phyloP scores from a whole-genome alignment of 352 stramenopile species.

The Blastocystis sp. region DNA sequence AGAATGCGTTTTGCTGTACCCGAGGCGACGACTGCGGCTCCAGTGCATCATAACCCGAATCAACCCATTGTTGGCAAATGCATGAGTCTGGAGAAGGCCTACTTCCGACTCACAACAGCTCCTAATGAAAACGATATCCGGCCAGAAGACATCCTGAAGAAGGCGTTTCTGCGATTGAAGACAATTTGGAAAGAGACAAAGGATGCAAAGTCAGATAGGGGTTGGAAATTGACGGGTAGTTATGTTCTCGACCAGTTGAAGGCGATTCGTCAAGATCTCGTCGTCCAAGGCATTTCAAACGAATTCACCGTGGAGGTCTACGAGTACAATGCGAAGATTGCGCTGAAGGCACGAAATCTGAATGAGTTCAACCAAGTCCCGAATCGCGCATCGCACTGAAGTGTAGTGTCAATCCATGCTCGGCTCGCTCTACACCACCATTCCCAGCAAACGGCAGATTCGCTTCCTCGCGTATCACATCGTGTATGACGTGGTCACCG shows the following conservation, averaged over 20 bases:
- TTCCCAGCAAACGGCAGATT: not conserved
- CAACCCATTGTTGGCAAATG: constrained; percentile 41
- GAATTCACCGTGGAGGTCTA: constrained; percentile 93
- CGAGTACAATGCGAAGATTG: constrained; percentile 91
- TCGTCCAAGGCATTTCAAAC: constrained; percentile 92
- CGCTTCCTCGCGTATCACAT: constrained; percentile 45
- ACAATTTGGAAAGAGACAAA: constrained; percentile 14
- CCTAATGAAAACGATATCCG: constrained; percentile 8
- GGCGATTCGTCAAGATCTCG: constrained; percentile 96
- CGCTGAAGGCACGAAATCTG: constrained; percentile 79
- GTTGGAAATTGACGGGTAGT: constrained; percentile 75
- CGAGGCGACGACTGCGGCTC: not conserved
- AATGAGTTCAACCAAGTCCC: constrained; percentile 66
- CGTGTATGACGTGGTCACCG: constrained; percentile 33
- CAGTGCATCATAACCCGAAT: not conserved
- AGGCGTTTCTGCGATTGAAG: constrained; percentile 39
- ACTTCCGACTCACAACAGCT: constrained; percentile 52
- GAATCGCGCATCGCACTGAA: not conserved
- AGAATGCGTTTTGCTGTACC: constrained; percentile 25
- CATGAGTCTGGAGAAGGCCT: constrained; percentile 25
- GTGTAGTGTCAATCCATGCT: constrained; percentile 52
- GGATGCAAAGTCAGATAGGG: not conserved
- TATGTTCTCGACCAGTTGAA: constrained; percentile 92
- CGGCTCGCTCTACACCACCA: constrained; percentile 4
- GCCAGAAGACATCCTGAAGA: constrained; percentile 42